Conservation (phyloP, 306 rosid species). For the Malus fusca region DNA sequence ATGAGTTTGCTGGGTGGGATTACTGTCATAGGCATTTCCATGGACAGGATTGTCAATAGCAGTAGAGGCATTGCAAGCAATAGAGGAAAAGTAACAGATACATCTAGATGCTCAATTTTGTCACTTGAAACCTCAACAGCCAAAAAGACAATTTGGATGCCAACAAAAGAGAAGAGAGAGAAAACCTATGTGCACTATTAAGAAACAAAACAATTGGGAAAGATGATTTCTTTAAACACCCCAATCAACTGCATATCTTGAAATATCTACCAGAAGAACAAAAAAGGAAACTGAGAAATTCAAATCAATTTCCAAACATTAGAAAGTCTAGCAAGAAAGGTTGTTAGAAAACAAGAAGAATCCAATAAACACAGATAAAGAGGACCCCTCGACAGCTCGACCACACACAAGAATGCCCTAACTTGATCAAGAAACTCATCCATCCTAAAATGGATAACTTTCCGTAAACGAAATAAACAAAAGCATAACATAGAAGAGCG, state of each 20-base stretch:
- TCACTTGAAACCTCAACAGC: neutral
- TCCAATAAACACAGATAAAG: too few relatives aligned
- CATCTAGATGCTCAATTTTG: neutral
- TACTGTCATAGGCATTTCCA: neutral
- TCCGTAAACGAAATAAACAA: neutral
- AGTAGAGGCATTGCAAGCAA: neutral
- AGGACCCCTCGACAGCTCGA: neutral
- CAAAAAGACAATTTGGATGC: neutral
- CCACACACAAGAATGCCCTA: neutral
- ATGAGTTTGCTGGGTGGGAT: neutral
- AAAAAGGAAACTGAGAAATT: neutral
- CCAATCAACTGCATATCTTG: neutral
- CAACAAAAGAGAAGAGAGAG: neutral
- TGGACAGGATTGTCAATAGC: neutral
- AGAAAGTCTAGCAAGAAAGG: neutral
- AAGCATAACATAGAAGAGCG: neutral
- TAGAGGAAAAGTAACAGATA: neutral
- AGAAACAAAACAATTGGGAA: neutral
- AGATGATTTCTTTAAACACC: neutral
- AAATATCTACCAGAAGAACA: neutral
- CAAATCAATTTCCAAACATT: neutral
- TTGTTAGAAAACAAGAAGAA: neutral
- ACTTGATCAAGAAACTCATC: neutral
- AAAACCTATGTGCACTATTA: neutral
- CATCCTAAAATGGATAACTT: neutral